Evolutionary conservation across 495 filamentous ascomycete species (phyloP).

Genomic region (Choiromyces venosus): DNA sequence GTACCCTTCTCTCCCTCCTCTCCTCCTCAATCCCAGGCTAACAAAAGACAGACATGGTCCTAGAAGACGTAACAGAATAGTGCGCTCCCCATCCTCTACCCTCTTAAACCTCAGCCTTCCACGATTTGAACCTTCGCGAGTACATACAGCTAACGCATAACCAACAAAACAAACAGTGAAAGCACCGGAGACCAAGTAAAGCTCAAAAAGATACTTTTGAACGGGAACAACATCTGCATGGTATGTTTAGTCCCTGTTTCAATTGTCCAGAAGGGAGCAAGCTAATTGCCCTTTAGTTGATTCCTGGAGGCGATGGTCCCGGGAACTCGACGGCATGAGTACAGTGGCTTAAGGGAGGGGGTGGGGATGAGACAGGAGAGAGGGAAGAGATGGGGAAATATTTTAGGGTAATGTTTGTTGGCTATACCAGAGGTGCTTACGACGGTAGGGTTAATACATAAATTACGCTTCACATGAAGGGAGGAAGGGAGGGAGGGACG

Average conservation of each 20-base stretch:
- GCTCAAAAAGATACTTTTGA: slow-evolving; percentile 89
- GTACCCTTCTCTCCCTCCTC: slow-evolving; percentile 46
- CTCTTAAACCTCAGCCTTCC: background rate
- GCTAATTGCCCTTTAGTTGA: slow-evolving; percentile 55
- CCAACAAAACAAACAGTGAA: too few relatives aligned
- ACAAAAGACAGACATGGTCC: slow-evolving; percentile 73
- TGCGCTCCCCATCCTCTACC: slow-evolving; percentile 47
- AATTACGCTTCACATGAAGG: background rate
- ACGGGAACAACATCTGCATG: slow-evolving; percentile 99
- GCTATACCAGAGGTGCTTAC: background rate
- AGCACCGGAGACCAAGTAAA: slow-evolving; percentile 79
- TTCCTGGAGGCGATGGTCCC: slow-evolving; percentile 80
- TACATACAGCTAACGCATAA: too few relatives aligned
- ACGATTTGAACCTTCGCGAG: background rate
- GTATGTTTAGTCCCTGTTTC: slow-evolving; percentile 48
- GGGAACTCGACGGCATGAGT: background rate
- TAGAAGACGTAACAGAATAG: slow-evolving; percentile 97
- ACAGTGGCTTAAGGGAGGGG: background rate
- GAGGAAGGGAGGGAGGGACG: too few relatives aligned
- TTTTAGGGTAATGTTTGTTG: background rate
- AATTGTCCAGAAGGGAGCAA: slow-evolving; percentile 1
- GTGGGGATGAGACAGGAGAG: too few relatives aligned
- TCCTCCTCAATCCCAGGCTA: background rate
- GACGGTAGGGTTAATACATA: background rate
- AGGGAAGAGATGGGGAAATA: background rate